Conservation (phyloP, 139 green algal genomes). For the Pseudopediastrum boryanum region DNA sequence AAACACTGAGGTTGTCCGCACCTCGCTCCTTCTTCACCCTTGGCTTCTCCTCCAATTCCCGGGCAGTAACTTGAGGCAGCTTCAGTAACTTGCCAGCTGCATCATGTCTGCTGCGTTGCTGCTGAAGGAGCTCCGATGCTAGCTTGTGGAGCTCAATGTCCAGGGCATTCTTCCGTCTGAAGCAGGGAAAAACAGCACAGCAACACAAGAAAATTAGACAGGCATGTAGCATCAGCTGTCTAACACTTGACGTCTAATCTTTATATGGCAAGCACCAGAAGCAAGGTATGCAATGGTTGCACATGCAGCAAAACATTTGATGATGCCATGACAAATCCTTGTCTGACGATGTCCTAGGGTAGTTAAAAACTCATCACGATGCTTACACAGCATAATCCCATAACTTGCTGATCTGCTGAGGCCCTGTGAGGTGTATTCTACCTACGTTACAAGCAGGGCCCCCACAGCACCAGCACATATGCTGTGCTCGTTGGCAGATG, state of each 20-base stretch:
- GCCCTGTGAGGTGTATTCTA: background rate
- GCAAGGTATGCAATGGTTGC: background rate
- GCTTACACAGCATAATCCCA: background rate
- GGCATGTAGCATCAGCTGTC: background rate
- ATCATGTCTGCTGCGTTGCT: background rate
- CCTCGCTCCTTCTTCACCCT: background rate
- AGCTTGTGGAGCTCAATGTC: conserved; percentile 46
- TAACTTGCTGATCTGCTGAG: background rate
- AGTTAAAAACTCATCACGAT: too few relatives aligned
- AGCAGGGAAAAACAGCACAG: background rate
- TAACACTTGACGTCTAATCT: too few relatives aligned
- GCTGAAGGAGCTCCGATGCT: conserved; percentile 35
- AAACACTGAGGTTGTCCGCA: background rate
- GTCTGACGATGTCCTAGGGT: background rate
- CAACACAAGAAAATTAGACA: background rate
- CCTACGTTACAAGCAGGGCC: background rate
- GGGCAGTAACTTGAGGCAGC: conserved; percentile 2
- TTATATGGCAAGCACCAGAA: too few relatives aligned
- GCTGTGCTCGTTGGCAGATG: too few relatives aligned
- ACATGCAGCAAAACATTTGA: background rate
- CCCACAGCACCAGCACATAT: background rate
- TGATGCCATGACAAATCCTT: background rate
- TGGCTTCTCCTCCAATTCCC: background rate
- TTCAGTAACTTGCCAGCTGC: conserved; percentile 8
- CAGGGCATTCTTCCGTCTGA: conserved; percentile 43